These are phyloP conservation scores for Cryptococcus sp. DNA, from an alignment of 1,284 basidiomycete species.

Conservation along the genomic window DNA sequence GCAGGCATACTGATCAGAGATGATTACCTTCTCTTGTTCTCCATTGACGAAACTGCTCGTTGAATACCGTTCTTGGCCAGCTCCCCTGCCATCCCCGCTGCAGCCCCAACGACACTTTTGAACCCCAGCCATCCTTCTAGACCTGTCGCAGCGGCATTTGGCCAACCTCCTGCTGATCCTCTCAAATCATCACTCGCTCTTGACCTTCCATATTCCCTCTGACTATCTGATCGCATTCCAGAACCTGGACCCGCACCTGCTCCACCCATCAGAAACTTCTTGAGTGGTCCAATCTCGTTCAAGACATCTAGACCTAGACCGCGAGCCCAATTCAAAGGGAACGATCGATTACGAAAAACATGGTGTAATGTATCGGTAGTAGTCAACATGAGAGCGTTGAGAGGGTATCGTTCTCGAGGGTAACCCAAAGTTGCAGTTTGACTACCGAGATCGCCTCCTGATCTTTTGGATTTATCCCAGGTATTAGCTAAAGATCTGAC, in stretches of 20 bases:
- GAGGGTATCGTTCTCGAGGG: conserved; percentile 70
- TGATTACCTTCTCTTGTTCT: conserved; percentile 4
- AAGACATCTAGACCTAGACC: conserved; percentile 82
- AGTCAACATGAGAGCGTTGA: conserved; percentile 78
- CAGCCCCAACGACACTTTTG: conserved; percentile 26
- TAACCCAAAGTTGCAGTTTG: conserved; percentile 71
- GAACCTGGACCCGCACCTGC: conserved; percentile 55
- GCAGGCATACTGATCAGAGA: background rate
- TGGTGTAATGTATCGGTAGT: conserved; percentile 84
- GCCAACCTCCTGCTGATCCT: conserved; percentile 17
- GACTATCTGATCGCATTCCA: conserved; percentile 1
- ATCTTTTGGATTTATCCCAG: conserved; percentile 56
- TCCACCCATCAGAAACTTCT: conserved; percentile 72
- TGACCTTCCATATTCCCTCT: conserved; percentile 20
- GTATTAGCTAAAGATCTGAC: conserved; percentile 64
- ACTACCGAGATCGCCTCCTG: conserved; percentile 80
- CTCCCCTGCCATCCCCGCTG: conserved; percentile 26
- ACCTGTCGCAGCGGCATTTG: conserved; percentile 21
- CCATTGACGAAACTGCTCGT: conserved; percentile 9
- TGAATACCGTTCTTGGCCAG: conserved; percentile 26
- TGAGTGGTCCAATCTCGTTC: conserved; percentile 78
- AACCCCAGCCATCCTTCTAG: conserved; percentile 34
- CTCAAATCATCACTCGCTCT: conserved; percentile 10
- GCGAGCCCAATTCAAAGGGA: conserved; percentile 75
- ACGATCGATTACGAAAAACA: conserved; percentile 64